Percentiles rank a stretch among this genome's conserved stretches.
phyloP scores from a whole-genome alignment of 2,329 filamentous ascomycete genomes.

The Colletotrichum lini region DNA sequence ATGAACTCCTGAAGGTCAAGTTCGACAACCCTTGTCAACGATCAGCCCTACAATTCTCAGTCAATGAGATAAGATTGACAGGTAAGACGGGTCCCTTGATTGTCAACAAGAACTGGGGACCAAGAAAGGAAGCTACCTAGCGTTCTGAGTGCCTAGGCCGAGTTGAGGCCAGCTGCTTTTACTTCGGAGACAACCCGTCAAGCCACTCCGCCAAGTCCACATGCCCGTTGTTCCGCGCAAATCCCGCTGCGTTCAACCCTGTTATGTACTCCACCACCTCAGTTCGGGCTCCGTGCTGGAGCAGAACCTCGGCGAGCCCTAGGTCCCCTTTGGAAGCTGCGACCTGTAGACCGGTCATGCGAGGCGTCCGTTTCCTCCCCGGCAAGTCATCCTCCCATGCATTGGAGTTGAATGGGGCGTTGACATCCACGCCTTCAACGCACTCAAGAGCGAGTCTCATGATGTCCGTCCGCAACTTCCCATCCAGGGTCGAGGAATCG shows the following conservation, averaged over 20 bases:
- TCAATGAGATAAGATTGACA: too few relatives aligned
- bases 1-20: neutral
- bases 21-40: too few relatives aligned
- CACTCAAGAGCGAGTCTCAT: constrained; percentile 7
- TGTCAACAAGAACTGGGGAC: too few relatives aligned
- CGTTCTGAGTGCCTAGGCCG: too few relatives aligned
- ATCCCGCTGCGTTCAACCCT: constrained; percentile 6
- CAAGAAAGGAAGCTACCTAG: too few relatives aligned
- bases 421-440: constrained; percentile 4
- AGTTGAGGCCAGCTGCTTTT: neutral
- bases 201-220: constrained; percentile 2
- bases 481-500: neutral
- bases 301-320: constrained; percentile 4
- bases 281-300: neutral
- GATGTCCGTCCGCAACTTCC: constrained; percentile 1
- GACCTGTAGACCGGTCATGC: constrained; percentile 3
- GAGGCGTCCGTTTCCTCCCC: neutral
- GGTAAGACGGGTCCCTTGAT: too few relatives aligned
- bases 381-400: constrained; percentile 13
- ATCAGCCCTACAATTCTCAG: too few relatives aligned
- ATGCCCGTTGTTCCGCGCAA: constrained; percentile 2
- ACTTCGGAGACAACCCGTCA: neutral
- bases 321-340: constrained; percentile 8
- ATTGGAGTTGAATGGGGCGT: constrained; percentile 3
- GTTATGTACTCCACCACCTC: constrained; percentile 10